Conservation (phyloP, 352 stramenopile genomes). For the Phytophthora ohioensis region DNA sequence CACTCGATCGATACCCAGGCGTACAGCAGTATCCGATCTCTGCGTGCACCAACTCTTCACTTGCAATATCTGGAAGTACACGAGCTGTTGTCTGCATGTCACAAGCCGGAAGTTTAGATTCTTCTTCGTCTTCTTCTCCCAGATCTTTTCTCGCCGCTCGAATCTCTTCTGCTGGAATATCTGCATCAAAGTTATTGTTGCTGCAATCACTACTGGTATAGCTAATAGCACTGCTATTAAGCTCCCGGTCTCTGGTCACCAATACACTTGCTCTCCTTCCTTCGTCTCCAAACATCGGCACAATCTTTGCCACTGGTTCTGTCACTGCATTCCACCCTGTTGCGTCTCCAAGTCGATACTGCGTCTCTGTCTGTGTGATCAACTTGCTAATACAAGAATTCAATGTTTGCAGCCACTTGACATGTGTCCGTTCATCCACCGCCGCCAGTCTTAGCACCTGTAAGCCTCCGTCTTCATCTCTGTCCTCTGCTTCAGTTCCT, state of each 20-base stretch:
- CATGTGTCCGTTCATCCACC: slow-evolving; percentile 38
- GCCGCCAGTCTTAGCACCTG: slow-evolving; percentile 55
- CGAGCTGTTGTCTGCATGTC: slow-evolving; percentile 20
- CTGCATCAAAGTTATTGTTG: slow-evolving; percentile 46
- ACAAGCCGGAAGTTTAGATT: slow-evolving; percentile 20
- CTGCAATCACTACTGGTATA: slow-evolving; percentile 50
- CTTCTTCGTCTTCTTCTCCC: slow-evolving; percentile 26
- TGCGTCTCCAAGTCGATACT: slow-evolving; percentile 34
- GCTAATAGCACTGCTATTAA: slow-evolving; percentile 34
- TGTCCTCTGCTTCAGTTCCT: slow-evolving; percentile 4
- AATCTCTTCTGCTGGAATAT: slow-evolving; percentile 43
- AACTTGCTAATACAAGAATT: slow-evolving; percentile 57
- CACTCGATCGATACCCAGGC: slow-evolving; percentile 28
- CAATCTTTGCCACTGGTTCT: slow-evolving; percentile 41
- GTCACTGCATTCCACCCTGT: slow-evolving; percentile 25
- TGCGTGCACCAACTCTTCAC: slow-evolving; percentile 18
- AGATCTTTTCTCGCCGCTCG: slow-evolving; percentile 37
- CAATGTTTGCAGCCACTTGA: slow-evolving; percentile 60
- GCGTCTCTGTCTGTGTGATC: slow-evolving; percentile 45
- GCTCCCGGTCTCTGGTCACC: slow-evolving; percentile 28
- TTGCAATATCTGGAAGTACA: slow-evolving; percentile 6
- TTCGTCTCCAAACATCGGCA: slow-evolving; percentile 41
- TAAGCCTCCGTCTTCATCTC: slow-evolving; percentile 9
- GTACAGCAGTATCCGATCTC: slow-evolving; percentile 30
- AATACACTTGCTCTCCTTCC: slow-evolving; percentile 26